A percentile compares a stretch with the other conserved stretches of the same genome.
phyloP scores from a whole-genome alignment of 352 stramenopile genomes.

The Lagenidium sp. region DNA sequence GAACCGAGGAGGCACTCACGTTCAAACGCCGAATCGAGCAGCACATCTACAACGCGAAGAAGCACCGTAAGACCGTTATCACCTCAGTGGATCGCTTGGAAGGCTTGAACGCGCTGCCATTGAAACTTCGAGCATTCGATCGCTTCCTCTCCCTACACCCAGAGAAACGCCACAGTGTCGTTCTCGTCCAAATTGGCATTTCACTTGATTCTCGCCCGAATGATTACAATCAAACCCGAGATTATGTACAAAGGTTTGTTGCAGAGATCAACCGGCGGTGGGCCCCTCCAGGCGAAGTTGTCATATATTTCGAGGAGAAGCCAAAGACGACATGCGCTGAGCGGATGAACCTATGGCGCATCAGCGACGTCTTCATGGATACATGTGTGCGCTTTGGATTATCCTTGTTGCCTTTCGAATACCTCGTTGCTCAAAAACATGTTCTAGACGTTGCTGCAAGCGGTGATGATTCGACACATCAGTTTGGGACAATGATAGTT shows the following conservation, averaged over 20 bases:
- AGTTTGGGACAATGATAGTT: conserved; percentile 88
- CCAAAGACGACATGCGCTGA: conserved; percentile 54
- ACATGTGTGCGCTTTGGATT: conserved; percentile 57
- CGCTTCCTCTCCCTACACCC: conserved; percentile 90
- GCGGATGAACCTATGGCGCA: conserved; percentile 54
- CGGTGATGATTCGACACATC: conserved; percentile 12
- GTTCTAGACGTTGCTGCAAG: conserved; percentile 28
- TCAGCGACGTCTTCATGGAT: conserved; percentile 64
- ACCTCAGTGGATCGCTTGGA: conserved; percentile 93
- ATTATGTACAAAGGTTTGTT: conserved; percentile 88
- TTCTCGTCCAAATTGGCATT: conserved; percentile 73
- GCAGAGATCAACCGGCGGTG: conserved; percentile 89
- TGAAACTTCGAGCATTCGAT: conserved; percentile 96
- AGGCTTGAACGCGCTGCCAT: conserved; percentile 91
- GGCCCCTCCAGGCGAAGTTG: conserved; percentile 30
- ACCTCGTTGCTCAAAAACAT: conserved; percentile 53
- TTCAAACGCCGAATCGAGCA: conserved; percentile 31
- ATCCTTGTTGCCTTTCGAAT: conserved; percentile 72
- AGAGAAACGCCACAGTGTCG: conserved; percentile 46
- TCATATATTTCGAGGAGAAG: conserved; percentile 74
- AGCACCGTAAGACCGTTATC: conserved; percentile 54
- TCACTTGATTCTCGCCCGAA: conserved; percentile 72
- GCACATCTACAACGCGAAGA: conserved; percentile 18
- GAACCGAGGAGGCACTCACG: conserved; percentile 14
- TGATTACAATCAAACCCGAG: conserved; percentile 90